Base-by-base conservation (phyloP, 192 early-diverging fungal genomes). In the Spizellomyces punctatus region DNA sequence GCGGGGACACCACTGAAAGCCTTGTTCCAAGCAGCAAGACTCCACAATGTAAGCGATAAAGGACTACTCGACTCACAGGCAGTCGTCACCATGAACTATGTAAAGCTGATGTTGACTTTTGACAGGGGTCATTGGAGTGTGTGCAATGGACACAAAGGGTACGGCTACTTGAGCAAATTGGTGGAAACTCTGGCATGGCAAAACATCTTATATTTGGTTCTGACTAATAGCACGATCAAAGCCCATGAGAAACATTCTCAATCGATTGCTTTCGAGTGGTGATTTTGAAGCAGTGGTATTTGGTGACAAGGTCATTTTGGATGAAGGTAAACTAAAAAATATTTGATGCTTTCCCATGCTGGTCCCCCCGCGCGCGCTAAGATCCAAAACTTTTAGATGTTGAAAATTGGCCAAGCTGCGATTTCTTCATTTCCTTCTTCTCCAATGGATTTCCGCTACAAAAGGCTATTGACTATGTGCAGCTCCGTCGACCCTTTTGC, bases 361-460 rank as follows among this genome's bases (percentile, higher is more conserved):
- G 27, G 27, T 36, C 27, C n/a, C n/a, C n/a, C n/a, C n/a, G n/a
- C n/a, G n/a, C 27, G 27, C 27, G 27, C 27, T 36, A 36, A 36
- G 27, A 36, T 2, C 27, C 27, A 36, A 36, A 36, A 36, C 27
- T 36, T 36, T 36, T 8, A 91, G 92, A 85, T 59, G 87, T 95
- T 8, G 88, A 91, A 47, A 84, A 89, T 64, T 97, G 96, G 96
- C 96, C 96, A 6, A 78, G 82, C 1, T 97, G 95, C 82, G 95
- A 99, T 79, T 95, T 97, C 76, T 87, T 99, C 61, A 95, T 99
- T 36, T 93, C 94, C 12, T 99, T 99, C 82, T 99, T 97, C 81
- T 97, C 95, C 5, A 80, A 64, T 21, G 95, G 94, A 8, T 99
- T 99, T 70, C 96, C 96, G 6, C 80, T 99, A 14, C 85, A 90